Evolutionary conservation across 768 basidiomycete genomes (phyloP).

Genomic region (Lepiota subincarnata): DNA sequence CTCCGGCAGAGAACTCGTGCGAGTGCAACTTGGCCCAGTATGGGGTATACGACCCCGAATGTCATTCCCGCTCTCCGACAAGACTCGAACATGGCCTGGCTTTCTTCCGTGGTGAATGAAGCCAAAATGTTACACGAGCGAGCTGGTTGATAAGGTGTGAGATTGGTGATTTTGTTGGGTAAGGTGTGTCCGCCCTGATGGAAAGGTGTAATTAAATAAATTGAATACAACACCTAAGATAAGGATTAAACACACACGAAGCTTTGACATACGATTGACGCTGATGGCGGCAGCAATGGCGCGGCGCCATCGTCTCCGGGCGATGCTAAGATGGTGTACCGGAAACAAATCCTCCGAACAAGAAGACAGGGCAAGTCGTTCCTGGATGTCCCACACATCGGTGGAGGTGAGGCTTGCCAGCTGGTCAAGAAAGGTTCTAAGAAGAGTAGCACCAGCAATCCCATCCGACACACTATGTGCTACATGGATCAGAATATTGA

Average conservation of each 20-base stretch:
- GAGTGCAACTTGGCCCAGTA: slow-evolving; percentile 49
- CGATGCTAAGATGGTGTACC: slow-evolving; percentile 23
- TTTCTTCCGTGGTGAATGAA: slow-evolving; percentile 26
- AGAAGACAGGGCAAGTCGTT: slow-evolving; percentile 37
- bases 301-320: slow-evolving; percentile 40
- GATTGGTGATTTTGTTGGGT: slow-evolving; percentile 35
- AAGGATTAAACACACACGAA: slow-evolving; percentile 27
- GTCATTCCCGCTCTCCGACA: slow-evolving; percentile 43
- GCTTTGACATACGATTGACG: slow-evolving; percentile 26
- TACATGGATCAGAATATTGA: slow-evolving; percentile 40
- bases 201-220: not conserved
- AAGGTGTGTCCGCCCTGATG: slow-evolving; percentile 55
- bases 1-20: slow-evolving; percentile 46
- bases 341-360: slow-evolving; percentile 37
- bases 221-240: not conserved
- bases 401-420: slow-evolving; percentile 21
- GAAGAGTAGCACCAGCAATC: slow-evolving; percentile 34
- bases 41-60: slow-evolving; percentile 46
- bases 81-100: slow-evolving; percentile 26
- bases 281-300: slow-evolving; percentile 38
- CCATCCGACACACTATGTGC: slow-evolving; percentile 53
- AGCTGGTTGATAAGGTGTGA: slow-evolving; percentile 33
- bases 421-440: slow-evolving; percentile 42
- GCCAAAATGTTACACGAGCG: slow-evolving; percentile 21
- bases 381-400: slow-evolving; percentile 24